Conservation (phyloP, 345 rosid genomes). For the Brassica cretica region DNA sequence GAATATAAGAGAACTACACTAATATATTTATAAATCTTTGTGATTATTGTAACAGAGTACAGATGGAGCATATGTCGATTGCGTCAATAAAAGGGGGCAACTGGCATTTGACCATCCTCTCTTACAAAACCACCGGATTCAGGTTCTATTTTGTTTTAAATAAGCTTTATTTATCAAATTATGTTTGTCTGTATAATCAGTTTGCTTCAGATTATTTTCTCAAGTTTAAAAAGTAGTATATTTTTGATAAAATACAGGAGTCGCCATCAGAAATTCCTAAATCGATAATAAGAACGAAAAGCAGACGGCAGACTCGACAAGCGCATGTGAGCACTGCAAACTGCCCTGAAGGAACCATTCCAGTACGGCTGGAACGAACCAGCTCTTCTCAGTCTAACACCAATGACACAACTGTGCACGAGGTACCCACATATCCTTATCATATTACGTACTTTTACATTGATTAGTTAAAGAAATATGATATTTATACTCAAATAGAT, state of each 20-base stretch:
- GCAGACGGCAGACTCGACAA: not conserved
- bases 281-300: not conserved
- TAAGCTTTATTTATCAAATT: not conserved
- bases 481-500: not conserved
- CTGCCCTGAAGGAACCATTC: not conserved
- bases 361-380: not conserved
- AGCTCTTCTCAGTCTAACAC: not conserved
- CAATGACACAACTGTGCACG: not conserved
- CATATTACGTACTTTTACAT: not conserved
- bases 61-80: not conserved
- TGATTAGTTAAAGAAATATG: not conserved
- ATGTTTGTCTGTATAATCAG: not conserved
- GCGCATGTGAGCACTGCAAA: slow-evolving; percentile 6
- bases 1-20: not conserved
- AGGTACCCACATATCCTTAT: not conserved
- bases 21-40: not conserved
- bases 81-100: not conserved
- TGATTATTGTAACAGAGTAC: not conserved
- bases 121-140: not conserved
- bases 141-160: not conserved
- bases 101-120: not conserved
- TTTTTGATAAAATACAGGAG: not conserved
- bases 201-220: not conserved
- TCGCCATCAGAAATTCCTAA: not conserved
- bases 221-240: not conserved